Evolutionary conservation across 768 basidiomycete species (phyloP).

Genomic region (Pleurotus platypus): DNA sequence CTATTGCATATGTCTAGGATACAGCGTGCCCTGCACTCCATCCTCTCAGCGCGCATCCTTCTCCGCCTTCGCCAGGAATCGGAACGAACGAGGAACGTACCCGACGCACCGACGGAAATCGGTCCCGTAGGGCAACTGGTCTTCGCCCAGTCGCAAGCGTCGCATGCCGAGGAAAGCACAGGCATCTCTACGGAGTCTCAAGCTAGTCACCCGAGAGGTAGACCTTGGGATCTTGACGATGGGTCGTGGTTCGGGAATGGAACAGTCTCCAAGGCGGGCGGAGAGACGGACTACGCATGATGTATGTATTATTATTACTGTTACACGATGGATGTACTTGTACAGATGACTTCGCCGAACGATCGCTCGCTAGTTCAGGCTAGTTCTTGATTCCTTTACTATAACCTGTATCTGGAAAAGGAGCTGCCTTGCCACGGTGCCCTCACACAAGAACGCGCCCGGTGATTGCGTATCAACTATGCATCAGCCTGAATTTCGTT

Average conservation of each 20-base stretch:
- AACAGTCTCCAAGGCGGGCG: background rate
- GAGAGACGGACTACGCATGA: no score
- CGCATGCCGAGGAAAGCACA: background rate
- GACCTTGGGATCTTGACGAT: conserved; percentile 3
- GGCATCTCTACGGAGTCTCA: no score
- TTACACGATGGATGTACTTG: no score
- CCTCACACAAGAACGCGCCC: no score
- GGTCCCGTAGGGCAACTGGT: background rate
- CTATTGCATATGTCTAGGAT: background rate
- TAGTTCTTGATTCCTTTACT: no score
- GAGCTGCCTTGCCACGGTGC: no score
- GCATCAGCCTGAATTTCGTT: no score
- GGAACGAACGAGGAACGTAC: background rate
- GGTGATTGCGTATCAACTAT: no score
- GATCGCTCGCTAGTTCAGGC: no score
- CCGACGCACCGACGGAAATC: conserved; percentile 1
- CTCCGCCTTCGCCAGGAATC: conserved; percentile 4
- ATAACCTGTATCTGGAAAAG: no score
- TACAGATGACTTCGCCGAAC: no score
- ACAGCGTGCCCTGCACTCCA: conserved; percentile 1
- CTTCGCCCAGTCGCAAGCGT: background rate
- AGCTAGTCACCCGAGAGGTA: background rate
- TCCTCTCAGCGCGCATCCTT: conserved; percentile 7
- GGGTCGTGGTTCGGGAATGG: conserved; percentile 5
- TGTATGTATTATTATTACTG: no score